These are phyloP conservation scores for Fusarium coffeatum DNA, from an alignment of 2,329 filamentous ascomycete genomes.

Conservation along the genomic window DNA sequence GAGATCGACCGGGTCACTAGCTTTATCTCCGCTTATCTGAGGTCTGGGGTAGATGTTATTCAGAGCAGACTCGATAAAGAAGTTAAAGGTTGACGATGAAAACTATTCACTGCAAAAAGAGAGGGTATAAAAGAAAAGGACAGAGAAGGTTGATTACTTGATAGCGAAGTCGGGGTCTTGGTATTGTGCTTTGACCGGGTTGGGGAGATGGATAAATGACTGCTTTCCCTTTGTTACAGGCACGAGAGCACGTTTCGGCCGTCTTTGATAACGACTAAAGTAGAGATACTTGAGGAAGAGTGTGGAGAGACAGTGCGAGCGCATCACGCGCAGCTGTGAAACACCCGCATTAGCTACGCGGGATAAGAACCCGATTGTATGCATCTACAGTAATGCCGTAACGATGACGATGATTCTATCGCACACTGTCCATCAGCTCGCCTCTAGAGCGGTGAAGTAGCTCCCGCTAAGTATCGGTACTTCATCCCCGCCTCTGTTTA, in stretches of 20 bases:
- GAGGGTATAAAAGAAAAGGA: constrained; percentile 32
- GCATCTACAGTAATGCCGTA: constrained; percentile 5
- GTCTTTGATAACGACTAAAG: constrained; percentile 36
- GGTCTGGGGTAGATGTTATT: constrained; percentile 25
- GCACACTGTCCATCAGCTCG: constrained; percentile 38
- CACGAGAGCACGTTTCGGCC: constrained; percentile 42
- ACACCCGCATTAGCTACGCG: neutral
- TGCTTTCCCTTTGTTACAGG: constrained; percentile 41
- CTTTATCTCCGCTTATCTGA: constrained; percentile 42
- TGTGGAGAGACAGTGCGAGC: constrained; percentile 40
- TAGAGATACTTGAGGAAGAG: constrained; percentile 31
- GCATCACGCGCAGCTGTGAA: constrained; percentile 16
- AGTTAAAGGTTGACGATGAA: constrained; percentile 1
- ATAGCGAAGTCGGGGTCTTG: constrained; percentile 42
- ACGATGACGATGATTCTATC: constrained; percentile 36
- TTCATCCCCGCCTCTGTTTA: constrained; percentile 27
- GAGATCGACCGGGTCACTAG: constrained; percentile 25
- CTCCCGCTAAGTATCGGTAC: constrained; percentile 31
- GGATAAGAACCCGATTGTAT: neutral
- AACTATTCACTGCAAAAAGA: constrained; percentile 13
- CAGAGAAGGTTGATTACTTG: constrained; percentile 27
- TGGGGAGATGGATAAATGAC: constrained; percentile 27
- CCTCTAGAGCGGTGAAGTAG: constrained; percentile 29
- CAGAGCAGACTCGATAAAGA: constrained; percentile 4
- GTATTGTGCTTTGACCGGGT: constrained; percentile 12